phyloP scores from a whole-genome alignment of 352 stramenopile species.

The Phytophthora cactorum region DNA sequence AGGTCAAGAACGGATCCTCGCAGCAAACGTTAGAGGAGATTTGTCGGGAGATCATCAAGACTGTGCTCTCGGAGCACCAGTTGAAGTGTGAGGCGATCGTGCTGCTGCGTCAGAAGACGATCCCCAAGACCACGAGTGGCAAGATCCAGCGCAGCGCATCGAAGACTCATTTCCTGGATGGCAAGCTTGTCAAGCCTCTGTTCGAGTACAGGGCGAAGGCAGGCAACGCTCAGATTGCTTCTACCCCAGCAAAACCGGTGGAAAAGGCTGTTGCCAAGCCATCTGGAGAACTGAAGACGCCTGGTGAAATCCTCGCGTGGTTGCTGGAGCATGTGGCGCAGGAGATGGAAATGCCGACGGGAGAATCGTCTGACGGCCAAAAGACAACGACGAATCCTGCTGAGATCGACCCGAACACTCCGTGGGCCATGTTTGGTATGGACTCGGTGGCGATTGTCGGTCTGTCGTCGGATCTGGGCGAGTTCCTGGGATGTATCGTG shows the following conservation, averaged over 20 bases:
- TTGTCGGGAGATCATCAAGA: slow-evolving; percentile 69
- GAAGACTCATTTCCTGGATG: slow-evolving; percentile 62
- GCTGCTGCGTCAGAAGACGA: slow-evolving; percentile 70
- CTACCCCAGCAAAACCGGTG: slow-evolving; percentile 17
- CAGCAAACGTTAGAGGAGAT: slow-evolving; percentile 61
- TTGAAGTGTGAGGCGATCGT: slow-evolving; percentile 77
- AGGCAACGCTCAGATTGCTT: slow-evolving; percentile 9
- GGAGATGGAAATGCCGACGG: slow-evolving; percentile 40
- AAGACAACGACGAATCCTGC: slow-evolving; percentile 25
- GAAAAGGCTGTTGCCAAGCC: slow-evolving; percentile 19
- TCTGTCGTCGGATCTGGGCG: slow-evolving; percentile 64
- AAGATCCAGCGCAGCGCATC: slow-evolving; percentile 83
- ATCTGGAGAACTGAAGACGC: slow-evolving; percentile 55
- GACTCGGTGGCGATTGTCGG: slow-evolving; percentile 76
- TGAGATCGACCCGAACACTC: slow-evolving; percentile 59
- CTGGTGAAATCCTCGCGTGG: slow-evolving; percentile 77
- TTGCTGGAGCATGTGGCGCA: slow-evolving; percentile 67
- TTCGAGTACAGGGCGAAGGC: slow-evolving; percentile 60
- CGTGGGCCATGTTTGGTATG: slow-evolving; percentile 68
- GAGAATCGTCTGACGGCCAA: slow-evolving; percentile 6
- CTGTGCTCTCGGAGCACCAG: slow-evolving; percentile 71
- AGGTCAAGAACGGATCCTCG: slow-evolving; percentile 71
- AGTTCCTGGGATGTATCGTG: slow-evolving; percentile 75
- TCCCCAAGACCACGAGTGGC: slow-evolving; percentile 86
- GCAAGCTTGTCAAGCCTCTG: slow-evolving; percentile 53